Percentiles rank a stretch among this genome's conserved stretches.
Conservation (phyloP, 352 stramenopile species). For the Pythium periplocum region DNA sequence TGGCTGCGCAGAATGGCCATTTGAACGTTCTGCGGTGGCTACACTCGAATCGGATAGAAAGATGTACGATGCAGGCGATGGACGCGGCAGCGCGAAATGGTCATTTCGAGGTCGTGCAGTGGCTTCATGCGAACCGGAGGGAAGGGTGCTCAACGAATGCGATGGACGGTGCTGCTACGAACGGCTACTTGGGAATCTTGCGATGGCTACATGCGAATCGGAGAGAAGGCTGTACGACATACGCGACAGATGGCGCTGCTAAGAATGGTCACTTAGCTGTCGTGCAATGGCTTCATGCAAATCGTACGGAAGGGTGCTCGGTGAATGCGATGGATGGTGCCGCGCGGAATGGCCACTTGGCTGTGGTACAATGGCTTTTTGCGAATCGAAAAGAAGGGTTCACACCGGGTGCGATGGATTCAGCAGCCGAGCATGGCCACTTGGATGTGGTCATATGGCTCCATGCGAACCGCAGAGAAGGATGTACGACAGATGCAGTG, state of each 20-base stretch:
- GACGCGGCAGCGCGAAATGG: no score
- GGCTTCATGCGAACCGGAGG: slow-evolving; percentile 15
- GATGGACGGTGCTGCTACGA: slow-evolving; percentile 17
- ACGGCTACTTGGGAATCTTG: background rate
- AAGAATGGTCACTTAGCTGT: slow-evolving; percentile 8
- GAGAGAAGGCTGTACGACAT: no score
- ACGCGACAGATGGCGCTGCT: no score
- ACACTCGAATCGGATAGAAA: no score
- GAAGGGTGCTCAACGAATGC: slow-evolving; percentile 19
- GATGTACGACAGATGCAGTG: slow-evolving; percentile 16
- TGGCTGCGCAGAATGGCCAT: no score
- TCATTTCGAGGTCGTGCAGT: slow-evolving; percentile 4
- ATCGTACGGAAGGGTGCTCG: background rate
- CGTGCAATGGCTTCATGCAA: slow-evolving; percentile 15
- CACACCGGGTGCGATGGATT: slow-evolving; percentile 2
- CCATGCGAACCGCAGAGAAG: slow-evolving; percentile 12
- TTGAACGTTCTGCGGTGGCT: no score
- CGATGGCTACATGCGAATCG: no score
- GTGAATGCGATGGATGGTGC: no score
- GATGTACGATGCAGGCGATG: no score
- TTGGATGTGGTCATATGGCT: background rate
- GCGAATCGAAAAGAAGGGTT: background rate
- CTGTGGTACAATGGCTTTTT: no score
- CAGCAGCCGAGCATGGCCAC: slow-evolving; percentile 15
- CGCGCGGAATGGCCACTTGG: no score